Conservation (phyloP, 169 alveolate species). For the Plasmodium vivax region DNA sequence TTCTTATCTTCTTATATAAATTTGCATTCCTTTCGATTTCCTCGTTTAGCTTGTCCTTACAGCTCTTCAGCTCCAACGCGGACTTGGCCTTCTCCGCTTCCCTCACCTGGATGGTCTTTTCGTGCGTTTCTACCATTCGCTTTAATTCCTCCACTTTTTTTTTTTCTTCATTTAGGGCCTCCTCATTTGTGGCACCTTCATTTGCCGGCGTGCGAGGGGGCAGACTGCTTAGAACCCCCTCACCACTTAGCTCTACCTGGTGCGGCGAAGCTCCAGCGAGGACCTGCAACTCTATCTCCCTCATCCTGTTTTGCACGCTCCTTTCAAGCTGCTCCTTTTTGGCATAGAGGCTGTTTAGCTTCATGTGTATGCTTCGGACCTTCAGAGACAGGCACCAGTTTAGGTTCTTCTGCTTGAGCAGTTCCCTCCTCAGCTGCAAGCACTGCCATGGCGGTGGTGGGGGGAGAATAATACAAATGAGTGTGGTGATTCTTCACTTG, state of each 20-base stretch:
- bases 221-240: background rate
- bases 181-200: background rate
- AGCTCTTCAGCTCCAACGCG: constrained; percentile 9
- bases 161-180: background rate
- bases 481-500: background rate
- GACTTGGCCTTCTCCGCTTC: background rate
- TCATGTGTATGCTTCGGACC: constrained; percentile 54
- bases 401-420: constrained; percentile 43
- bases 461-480: background rate
- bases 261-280: background rate
- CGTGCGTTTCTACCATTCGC: background rate
- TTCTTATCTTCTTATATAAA: constrained; percentile 12
- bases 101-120: background rate
- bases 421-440: constrained; percentile 13
- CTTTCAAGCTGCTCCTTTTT: constrained; percentile 37
- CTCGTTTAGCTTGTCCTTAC: constrained; percentile 29
- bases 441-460: background rate
- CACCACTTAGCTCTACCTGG: no score
- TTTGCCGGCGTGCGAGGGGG: no score
- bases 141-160: constrained; percentile 7
- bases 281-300: constrained; percentile 31
- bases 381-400: constrained; percentile 35
- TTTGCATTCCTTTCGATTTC: constrained; percentile 41
- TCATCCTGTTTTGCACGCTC: constrained; percentile 4
- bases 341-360: constrained; percentile 21